Evolutionary conservation across 768 basidiomycete species (phyloP), one percentile per base, ranked within the genome.

Genomic region (Boletus coccyginus): DNA sequence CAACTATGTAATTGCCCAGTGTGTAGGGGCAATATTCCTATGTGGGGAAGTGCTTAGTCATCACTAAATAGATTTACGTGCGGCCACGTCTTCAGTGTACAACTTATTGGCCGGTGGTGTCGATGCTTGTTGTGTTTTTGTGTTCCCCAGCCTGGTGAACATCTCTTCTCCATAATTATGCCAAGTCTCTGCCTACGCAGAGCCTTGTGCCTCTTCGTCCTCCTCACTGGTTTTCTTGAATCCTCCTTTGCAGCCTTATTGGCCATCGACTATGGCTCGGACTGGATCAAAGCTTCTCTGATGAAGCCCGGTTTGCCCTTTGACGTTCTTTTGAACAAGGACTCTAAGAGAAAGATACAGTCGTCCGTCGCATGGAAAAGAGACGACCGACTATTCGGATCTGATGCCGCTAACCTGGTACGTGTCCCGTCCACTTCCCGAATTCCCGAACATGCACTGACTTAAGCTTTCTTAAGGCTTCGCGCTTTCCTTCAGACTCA

Each of bases 241-340:
- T 67, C 75, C 42, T 74, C 78, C n/a, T 73, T 82, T 41, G 90
- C 87, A 21, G 85, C 94, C 3, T 82, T 98, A 13, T 83, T 99
- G 46, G 95, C 95, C 19, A 92, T 99, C 67, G 97, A 99, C 84
- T 98, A 97, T 82, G 97, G 97, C 69, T 84, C 92, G 17, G 97
- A 98, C 75, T 95, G 87, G 82, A 98, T 95, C 67, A 99, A 98
- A 74, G 92, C 94, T 31, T 95, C 94, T 5, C 77, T 98, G 55
- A 88, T 98, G 81, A 95, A 94, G 67, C 94, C 94, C 1, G 94
- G 93, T 44, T 74, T 91, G 33, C 94, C 96, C 5, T 96, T 99
- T 64, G 97, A 99, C 74, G 92, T 99, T 32, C 80, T 99, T 29
- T 78, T 98, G 54, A 97, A 98, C 77, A 92, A 92, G 70, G 96